Conservation (phyloP, 2,329 filamentous ascomycete species). For the Penicillium concentricum region DNA sequence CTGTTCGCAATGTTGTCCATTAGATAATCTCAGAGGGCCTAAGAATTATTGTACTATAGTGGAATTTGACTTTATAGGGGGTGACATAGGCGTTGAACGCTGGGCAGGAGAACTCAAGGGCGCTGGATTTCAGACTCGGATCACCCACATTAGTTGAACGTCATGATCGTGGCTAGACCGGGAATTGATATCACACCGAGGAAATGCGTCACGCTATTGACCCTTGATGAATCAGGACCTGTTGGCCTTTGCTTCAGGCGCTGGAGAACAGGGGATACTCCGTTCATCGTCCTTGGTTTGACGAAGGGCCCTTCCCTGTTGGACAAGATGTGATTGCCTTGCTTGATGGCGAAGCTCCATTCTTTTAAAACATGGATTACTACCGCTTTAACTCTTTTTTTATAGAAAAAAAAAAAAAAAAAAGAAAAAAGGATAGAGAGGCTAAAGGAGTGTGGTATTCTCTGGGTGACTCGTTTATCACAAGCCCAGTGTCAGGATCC, state of each 20-base stretch:
- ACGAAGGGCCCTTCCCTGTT: background rate
- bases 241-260: background rate
- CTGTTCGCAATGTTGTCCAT: background rate
- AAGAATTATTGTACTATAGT: too few relatives aligned
- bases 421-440: slow-evolving; percentile 2
- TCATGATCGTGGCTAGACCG: slow-evolving; percentile 10
- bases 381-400: slow-evolving; percentile 1
- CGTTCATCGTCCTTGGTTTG: background rate
- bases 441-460: slow-evolving; percentile 10
- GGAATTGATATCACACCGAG: background rate
- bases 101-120: slow-evolving; percentile 20
- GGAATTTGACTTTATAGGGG: too few relatives aligned
- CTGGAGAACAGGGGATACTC: slow-evolving; percentile 3
- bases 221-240: background rate
- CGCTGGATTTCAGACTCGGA: slow-evolving; percentile 19
- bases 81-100: slow-evolving; percentile 8
- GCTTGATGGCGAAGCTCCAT: slow-evolving; percentile 12
- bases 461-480: slow-evolving; percentile 31
- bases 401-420: too few relatives aligned
- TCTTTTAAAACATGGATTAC: slow-evolving; percentile 12
- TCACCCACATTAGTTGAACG: slow-evolving; percentile 8
- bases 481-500: slow-evolving; percentile 31
- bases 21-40: background rate
- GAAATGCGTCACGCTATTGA: background rate
- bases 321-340: slow-evolving; percentile 14